Conservation (phyloP, 495 filamentous ascomycete genomes). For the Penicillium steckii region DNA sequence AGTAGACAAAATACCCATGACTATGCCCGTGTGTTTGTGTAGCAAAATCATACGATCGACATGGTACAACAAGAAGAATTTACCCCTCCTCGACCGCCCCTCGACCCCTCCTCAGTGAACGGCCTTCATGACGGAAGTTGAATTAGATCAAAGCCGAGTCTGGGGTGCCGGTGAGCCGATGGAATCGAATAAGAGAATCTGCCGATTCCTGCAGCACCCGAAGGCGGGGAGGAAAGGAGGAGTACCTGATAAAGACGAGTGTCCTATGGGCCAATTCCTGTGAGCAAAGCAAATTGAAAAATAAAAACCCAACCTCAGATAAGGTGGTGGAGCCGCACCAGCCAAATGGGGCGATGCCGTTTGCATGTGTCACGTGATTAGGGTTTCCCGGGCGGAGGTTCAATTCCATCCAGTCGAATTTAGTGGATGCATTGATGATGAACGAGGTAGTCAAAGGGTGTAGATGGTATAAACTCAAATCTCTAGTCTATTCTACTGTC, state of each 20-base stretch:
- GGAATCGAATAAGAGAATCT: background rate
- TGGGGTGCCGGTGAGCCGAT: constrained; percentile 4
- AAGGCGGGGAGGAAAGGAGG: background rate
- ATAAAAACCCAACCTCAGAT: constrained; percentile 25
- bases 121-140: background rate
- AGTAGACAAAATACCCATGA: too few species aligned
- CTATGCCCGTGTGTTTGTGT: too few species aligned
- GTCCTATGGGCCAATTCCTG: constrained; percentile 10
- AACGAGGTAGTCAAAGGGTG: too few species aligned
- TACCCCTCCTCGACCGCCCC: too few species aligned
- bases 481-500: background rate
- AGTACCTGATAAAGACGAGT: background rate
- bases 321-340: constrained; percentile 16
- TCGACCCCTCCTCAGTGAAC: background rate
- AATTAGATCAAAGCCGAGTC: background rate
- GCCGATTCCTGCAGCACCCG: background rate
- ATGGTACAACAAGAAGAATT: background rate
- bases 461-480: too few species aligned
- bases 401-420: background rate
- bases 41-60: too few species aligned
- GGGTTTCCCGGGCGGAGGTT: background rate
- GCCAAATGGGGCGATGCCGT: background rate
- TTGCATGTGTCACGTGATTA: constrained; percentile 22
- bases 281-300: constrained; percentile 27
- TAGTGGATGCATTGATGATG: too few species aligned